Conservation (phyloP, 2,329 filamentous ascomycete species). For the Paecilomyces dactylethromorphus region DNA sequence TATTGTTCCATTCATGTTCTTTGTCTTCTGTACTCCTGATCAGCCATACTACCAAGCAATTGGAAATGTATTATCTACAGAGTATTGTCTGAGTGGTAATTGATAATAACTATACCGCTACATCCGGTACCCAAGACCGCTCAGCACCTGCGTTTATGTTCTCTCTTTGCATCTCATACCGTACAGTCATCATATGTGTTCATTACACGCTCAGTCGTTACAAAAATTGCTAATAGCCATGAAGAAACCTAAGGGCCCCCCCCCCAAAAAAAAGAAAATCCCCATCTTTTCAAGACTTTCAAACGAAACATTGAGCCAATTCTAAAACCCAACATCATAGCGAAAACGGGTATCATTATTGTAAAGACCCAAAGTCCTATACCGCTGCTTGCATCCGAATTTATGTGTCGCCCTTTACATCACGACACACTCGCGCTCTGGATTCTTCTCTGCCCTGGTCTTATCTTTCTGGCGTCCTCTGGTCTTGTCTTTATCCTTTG, state of each 20-base stretch:
- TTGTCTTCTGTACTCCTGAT: background rate
- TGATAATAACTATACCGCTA: background rate
- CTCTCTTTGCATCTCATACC: background rate
- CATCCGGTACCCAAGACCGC: background rate
- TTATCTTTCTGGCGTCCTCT: constrained; percentile 16
- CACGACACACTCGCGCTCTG: constrained; percentile 38
- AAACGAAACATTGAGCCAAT: no score
- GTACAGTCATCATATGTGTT: background rate
- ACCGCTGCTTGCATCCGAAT: background rate
- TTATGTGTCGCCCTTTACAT: constrained; percentile 25
- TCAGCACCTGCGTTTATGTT: background rate
- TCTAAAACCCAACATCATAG: background rate
- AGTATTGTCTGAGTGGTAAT: background rate
- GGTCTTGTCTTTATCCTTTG: constrained; percentile 9
- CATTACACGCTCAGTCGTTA: background rate
- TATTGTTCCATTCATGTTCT: background rate
- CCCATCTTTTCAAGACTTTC: no score
- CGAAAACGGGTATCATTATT: background rate
- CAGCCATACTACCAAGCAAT: background rate
- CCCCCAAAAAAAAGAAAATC: no score
- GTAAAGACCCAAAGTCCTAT: background rate
- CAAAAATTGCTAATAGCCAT: background rate
- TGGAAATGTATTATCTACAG: background rate
- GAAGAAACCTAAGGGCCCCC: no score
- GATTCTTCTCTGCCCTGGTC: constrained; percentile 26